A percentile compares a stretch with the other conserved stretches of the same genome.
Evolutionary conservation across 2,329 filamentous ascomycete species (phyloP).

Genomic region (Arthrobotrys megalospora): DNA sequence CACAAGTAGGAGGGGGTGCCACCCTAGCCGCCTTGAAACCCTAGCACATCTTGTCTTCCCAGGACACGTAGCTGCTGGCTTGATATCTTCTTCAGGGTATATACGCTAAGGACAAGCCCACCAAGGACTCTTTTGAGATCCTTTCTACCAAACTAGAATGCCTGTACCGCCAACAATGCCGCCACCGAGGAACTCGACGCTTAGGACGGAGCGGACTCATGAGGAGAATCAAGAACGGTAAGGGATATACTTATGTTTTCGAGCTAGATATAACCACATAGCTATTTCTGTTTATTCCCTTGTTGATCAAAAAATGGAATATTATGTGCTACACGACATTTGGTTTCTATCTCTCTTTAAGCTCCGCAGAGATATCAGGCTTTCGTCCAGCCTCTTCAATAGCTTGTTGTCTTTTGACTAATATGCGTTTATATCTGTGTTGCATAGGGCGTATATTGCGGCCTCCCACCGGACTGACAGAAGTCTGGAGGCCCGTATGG

Average conservation of each 20-base stretch:
- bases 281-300: not conserved
- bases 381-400: not conserved
- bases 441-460: constrained; percentile 84
- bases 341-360: not conserved
- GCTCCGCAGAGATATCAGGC: not conserved
- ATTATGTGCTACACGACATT: not conserved
- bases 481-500: constrained; percentile 86
- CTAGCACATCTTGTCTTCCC: constrained; percentile 17
- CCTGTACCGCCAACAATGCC: constrained; percentile 23
- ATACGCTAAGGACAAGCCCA: constrained; percentile 16
- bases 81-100: constrained; percentile 20
- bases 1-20: not conserved
- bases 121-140: not conserved
- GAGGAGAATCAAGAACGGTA: constrained; percentile 83
- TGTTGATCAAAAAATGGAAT: not conserved
- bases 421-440: constrained; percentile 37
- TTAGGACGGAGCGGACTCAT: constrained; percentile 80
- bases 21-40: not conserved
- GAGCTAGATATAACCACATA: constrained; percentile 1
- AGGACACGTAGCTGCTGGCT: constrained; percentile 38
- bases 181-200: constrained; percentile 32
- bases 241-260: constrained; percentile 66
- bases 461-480: constrained; percentile 89
- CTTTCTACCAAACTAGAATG: constrained; percentile 16
- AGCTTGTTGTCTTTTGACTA: constrained; percentile 38